Evolutionary conservation across 139 green algal species (phyloP).

Genomic region (Chlorella sp.): DNA sequence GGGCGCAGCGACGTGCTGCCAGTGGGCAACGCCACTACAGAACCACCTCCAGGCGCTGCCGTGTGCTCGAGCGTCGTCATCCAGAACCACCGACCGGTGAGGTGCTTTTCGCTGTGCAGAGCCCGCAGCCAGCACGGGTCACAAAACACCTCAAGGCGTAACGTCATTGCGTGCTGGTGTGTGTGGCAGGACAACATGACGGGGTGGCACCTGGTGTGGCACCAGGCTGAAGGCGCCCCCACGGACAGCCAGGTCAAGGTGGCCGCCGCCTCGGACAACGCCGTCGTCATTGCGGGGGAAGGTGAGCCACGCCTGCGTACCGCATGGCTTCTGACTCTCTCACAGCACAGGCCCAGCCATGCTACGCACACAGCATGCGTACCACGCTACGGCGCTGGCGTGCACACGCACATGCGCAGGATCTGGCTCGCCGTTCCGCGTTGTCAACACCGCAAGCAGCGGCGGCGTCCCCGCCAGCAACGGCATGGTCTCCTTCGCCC

Average conservation of each 20-base stretch:
- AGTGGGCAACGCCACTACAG: background rate
- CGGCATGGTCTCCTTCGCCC: conserved; percentile 11
- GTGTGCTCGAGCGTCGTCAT: background rate
- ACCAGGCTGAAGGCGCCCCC: background rate
- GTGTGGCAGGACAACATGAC: background rate
- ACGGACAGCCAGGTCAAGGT: background rate
- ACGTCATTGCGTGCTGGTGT: background rate
- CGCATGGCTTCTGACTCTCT: background rate
- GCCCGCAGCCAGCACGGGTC: background rate
- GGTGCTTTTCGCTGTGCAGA: background rate
- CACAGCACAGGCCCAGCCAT: background rate
- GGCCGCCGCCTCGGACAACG: background rate
- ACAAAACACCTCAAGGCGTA: background rate
- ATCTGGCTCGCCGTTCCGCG: conserved; percentile 3
- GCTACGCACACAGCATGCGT: background rate
- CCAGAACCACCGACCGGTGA: background rate
- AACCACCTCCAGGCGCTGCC: no score
- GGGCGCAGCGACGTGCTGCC: background rate
- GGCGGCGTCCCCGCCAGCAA: background rate
- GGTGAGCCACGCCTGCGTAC: background rate
- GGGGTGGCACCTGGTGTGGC: conserved; percentile 1
- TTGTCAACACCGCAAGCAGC: conserved; percentile 11
- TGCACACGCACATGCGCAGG: background rate
- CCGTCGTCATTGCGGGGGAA: background rate
- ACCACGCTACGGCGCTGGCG: background rate